Evolutionary conservation across 495 filamentous ascomycete species (phyloP).

Genomic region (Penicillium canescens): DNA sequence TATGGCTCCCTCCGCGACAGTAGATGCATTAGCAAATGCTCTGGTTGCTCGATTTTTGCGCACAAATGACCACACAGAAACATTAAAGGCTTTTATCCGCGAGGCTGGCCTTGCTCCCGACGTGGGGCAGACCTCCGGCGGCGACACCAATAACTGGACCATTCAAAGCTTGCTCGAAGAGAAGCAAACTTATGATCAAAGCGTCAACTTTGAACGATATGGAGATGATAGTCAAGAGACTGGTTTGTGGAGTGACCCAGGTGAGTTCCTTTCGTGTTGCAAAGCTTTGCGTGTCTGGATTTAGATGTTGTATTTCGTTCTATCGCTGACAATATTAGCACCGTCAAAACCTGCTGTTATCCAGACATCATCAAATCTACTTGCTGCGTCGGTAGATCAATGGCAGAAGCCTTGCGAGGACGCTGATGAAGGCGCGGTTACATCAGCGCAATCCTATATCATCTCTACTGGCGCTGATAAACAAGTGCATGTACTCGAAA

Average conservation of each 20-base stretch:
- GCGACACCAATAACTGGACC: constrained; percentile 52
- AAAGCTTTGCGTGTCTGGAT: background rate
- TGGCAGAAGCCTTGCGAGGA: constrained; percentile 28
- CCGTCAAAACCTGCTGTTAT: constrained; percentile 47
- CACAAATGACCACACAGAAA: constrained; percentile 60
- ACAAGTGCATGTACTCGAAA: constrained; percentile 47
- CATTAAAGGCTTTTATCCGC: constrained; percentile 57
- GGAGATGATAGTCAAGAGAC: constrained; percentile 36
- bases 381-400: constrained; percentile 49
- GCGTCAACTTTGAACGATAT: constrained; percentile 55
- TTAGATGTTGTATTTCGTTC: background rate
- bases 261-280: constrained; percentile 32
- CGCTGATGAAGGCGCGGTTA: constrained; percentile 1
- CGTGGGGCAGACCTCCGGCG: constrained; percentile 38
- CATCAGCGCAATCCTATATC: constrained; percentile 27
- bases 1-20: constrained; percentile 20
- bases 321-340: constrained; percentile 33
- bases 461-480: constrained; percentile 55
- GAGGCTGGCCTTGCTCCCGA: constrained; percentile 58
- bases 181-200: constrained; percentile 63
- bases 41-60: constrained; percentile 65
- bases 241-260: constrained; percentile 48
- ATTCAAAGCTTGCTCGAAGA: constrained; percentile 66
- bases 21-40: constrained; percentile 36
- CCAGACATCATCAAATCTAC: constrained; percentile 50